Percentiles rank a stretch among this genome's conserved stretches.
Conservation (phyloP, 1,284 basidiomycete species). For the Hemileia vastatrix region DNA sequence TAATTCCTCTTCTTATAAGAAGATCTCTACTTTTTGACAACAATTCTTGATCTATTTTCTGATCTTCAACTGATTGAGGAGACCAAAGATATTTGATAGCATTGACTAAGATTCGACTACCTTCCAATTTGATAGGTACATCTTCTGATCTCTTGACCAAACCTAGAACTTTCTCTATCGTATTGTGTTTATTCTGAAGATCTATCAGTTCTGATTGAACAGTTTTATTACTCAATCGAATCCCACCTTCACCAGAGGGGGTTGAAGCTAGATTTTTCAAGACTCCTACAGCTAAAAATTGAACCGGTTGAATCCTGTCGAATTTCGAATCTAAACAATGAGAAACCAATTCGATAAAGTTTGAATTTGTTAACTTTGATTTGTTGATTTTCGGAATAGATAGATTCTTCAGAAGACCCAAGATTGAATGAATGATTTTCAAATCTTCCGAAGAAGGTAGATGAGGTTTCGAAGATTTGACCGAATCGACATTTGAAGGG, state of each 20-base stretch:
- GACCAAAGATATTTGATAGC: slow-evolving; percentile 34
- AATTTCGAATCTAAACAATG: too few species aligned
- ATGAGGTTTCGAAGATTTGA: too few species aligned
- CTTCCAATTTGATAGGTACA: slow-evolving; percentile 36
- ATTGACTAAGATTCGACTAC: slow-evolving; percentile 35
- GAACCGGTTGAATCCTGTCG: too few species aligned
- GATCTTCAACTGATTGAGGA: background rate
- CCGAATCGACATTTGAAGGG: too few species aligned
- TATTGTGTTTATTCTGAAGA: background rate
- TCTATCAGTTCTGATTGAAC: background rate
- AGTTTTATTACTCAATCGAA: background rate
- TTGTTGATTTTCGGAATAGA: too few species aligned
- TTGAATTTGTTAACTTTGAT: too few species aligned
- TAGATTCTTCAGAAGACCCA: too few species aligned
- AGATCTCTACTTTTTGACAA: background rate
- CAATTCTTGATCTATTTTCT: background rate
- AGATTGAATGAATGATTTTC: too few species aligned
- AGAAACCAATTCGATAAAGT: too few species aligned
- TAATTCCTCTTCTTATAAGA: slow-evolving; percentile 25
- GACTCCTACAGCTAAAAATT: too few species aligned
- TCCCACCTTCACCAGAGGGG: slow-evolving; percentile 25
- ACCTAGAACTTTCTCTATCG: slow-evolving; percentile 29
- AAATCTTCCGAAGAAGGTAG: too few species aligned
- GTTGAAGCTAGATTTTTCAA: too few species aligned
- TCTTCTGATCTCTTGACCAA: slow-evolving; percentile 34